Evolutionary conservation across 139 green algal genomes (phyloP), one percentile per base, ranked within the genome.

Genomic region (Volvox reticuliferus): DNA sequence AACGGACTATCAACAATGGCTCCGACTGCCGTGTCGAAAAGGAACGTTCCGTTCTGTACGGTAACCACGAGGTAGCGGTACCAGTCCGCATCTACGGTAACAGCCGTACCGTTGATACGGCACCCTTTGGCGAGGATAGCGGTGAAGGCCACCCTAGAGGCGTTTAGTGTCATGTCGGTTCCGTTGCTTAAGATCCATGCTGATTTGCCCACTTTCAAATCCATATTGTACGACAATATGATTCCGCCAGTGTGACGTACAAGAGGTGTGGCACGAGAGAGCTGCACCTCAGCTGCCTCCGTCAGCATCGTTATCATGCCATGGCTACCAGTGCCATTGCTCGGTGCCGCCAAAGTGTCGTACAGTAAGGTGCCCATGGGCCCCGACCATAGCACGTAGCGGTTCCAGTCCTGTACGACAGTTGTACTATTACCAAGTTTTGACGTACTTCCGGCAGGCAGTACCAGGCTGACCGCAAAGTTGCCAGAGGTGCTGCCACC

Each of bases 1-100:
- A 87, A 32, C 30, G 61, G 61, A 28, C 13, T 28, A 32, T 18
- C 30, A 30, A 1, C 30, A 33, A 44, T 80, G 32, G 37, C 55
- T 6, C 32, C 81, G 2, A 62, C 18, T 9, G n/a, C 16, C 3
- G 81, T 76, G n/a, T 87, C 81, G 61, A 33, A 87, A 18, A 89
- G 36, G 17, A 62, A 82, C 21, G 85, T 36, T 0, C 44, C 37
- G 17, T 61, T 20, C 28, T 1, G 0, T 24, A 28, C 30, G 3
- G 44, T 50, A 35, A 76, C 33, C 3, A 89, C 18, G 1, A 89
- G n/a, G 85, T 73, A 89, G 37, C 85, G 85, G 44, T 73, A 82
- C 85, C 68, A 89, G 18, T 82, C 69, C 18, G 16, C 30, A 9
- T 55, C 44, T 14, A 71, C 21, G 17, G 28, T 12, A 21, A 89